A percentile compares a stretch with the other conserved stretches of the same genome.
These are phyloP conservation scores for Malania oleifera DNA, from an alignment of 164 flowering plant genomes.

Conservation along the genomic window DNA sequence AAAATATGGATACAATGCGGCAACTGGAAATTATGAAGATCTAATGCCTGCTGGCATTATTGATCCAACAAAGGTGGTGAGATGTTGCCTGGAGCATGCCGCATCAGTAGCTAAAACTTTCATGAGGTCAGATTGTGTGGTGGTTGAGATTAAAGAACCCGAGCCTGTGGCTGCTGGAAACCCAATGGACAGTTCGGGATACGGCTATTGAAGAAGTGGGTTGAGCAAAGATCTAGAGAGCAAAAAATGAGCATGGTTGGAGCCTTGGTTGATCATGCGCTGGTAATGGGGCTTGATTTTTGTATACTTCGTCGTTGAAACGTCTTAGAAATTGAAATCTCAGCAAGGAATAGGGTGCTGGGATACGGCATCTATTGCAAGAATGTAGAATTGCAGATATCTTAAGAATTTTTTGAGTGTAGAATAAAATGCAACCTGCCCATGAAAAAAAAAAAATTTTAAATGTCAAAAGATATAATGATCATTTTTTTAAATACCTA, in stretches of 20 bases:
- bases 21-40: conserved; percentile 65
- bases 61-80: conserved; percentile 88
- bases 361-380: too few species aligned
- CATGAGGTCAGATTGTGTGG: conserved; percentile 61
- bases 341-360: too few species aligned
- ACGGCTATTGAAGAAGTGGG: neutral
- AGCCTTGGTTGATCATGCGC: too few species aligned
- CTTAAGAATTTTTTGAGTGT: too few species aligned
- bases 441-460: too few species aligned
- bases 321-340: too few species aligned
- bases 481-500: too few species aligned
- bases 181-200: conserved; percentile 14
- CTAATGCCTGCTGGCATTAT: conserved; percentile 71
- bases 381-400: too few species aligned
- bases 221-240: neutral
- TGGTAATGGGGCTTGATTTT: too few species aligned
- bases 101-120: conserved; percentile 76
- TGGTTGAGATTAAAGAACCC: conserved; percentile 47
- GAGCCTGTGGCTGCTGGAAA: conserved; percentile 24
- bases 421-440: too few species aligned
- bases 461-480: too few species aligned
- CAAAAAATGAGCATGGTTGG: neutral
- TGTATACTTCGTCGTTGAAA: too few species aligned
- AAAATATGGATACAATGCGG: conserved; percentile 78
- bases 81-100: conserved; percentile 81